Percentiles rank a stretch among this genome's conserved stretches.
Conservation (phyloP, 495 filamentous ascomycete species). For the Tuber umbilicatum region DNA sequence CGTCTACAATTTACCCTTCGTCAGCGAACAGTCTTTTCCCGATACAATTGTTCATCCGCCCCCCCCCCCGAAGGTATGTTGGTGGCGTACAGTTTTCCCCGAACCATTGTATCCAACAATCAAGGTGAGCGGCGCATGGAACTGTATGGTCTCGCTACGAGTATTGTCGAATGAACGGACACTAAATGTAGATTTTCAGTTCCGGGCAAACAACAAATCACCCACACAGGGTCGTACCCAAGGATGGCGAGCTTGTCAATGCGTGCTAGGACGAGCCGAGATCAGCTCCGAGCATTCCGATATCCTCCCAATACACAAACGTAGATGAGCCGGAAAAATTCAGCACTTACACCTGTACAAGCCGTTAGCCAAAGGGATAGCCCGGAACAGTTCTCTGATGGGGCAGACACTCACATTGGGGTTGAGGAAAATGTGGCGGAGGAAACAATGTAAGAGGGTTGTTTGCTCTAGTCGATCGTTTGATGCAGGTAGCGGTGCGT, state of each 20-base stretch:
- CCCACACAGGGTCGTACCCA: slow-evolving; percentile 50
- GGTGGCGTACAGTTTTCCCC: slow-evolving; percentile 69
- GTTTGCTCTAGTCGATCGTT: neutral
- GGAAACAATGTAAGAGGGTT: neutral
- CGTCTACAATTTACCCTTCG: slow-evolving; percentile 50
- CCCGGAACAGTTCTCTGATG: neutral
- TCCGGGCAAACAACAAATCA: slow-evolving; percentile 9
- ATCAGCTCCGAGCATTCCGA: slow-evolving; percentile 12
- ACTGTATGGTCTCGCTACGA: slow-evolving; percentile 72
- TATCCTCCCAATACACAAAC: neutral
- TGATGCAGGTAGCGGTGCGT: neutral
- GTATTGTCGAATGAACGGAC: slow-evolving; percentile 85
- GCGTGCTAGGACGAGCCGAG: slow-evolving; percentile 50
- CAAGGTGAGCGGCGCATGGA: slow-evolving; percentile 81
- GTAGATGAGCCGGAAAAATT: neutral
- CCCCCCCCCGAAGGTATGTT: neutral
- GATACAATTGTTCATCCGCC: neutral
- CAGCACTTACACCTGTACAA: slow-evolving; percentile 29
- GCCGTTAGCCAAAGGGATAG: neutral
- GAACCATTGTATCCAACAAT: slow-evolving; percentile 97
- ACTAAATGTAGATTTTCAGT: slow-evolving; percentile 46
- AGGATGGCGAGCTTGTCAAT: slow-evolving; percentile 84
- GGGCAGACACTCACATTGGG: neutral
- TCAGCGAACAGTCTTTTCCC: slow-evolving; percentile 16
- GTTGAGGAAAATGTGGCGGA: neutral